Percentiles rank a stretch among this genome's conserved stretches.
Conservation (phyloP, 441 rosid genomes). For the Jatropha multifida region DNA sequence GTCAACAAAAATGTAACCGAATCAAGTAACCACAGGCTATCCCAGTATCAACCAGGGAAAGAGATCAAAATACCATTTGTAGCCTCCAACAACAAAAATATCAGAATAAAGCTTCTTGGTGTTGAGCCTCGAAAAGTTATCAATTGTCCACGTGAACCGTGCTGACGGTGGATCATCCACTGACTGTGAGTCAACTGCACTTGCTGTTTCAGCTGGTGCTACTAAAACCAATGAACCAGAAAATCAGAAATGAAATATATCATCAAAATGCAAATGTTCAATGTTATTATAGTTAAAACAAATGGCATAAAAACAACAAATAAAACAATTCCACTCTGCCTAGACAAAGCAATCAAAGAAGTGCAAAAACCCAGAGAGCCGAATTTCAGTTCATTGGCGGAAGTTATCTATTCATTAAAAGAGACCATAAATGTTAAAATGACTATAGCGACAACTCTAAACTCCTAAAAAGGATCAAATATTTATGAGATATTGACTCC, state of each 20-base stretch:
- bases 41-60: too few relatives aligned
- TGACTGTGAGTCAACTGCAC: constrained; percentile 58
- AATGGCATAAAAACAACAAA: too few relatives aligned
- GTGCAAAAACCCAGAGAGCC: constrained; percentile 19
- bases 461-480: neutral
- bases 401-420: neutral
- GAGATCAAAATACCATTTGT: constrained; percentile 56
- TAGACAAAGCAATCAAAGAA: neutral
- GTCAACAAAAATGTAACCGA: neutral
- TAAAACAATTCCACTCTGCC: neutral
- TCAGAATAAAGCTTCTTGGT: constrained; percentile 90
- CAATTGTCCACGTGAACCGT: constrained; percentile 83
- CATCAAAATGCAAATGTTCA: neutral
- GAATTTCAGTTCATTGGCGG: neutral
- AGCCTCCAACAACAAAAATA: constrained; percentile 67
- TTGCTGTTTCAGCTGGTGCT: constrained; percentile 57
- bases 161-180: constrained; percentile 77
- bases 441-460: neutral
- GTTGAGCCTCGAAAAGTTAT: constrained; percentile 66
- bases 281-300: neutral
- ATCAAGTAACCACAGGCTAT: neutral
- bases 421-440: neutral
- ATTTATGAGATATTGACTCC: neutral
- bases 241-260: neutral
- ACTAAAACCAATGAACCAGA: constrained; percentile 30